These are phyloP conservation scores for Geosmithia morbida DNA, from an alignment of 2,329 filamentous ascomycete species.

Conservation along the genomic window DNA sequence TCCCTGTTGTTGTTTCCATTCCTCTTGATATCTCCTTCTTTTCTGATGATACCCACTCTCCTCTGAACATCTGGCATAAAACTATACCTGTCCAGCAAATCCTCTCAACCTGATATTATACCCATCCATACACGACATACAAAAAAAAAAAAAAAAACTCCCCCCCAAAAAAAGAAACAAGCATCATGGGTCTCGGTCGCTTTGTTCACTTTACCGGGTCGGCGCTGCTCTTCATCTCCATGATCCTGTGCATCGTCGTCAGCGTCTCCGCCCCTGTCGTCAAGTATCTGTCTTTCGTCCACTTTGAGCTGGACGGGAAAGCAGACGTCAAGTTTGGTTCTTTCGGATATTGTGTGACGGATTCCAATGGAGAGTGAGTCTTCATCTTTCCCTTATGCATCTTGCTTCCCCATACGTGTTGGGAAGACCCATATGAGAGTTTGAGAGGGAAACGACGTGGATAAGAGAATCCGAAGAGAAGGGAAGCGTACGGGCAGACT, in stretches of 20 bases:
- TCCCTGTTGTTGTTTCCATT: neutral
- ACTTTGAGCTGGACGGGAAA: constrained; percentile 28
- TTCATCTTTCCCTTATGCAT: neutral
- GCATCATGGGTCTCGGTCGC: constrained; percentile 30
- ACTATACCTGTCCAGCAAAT: neutral
- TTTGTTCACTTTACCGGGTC: constrained; percentile 43
- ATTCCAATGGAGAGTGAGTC: constrained; percentile 1
- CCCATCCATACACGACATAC: neutral
- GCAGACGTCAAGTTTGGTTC: constrained; percentile 38
- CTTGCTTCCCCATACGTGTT: no score
- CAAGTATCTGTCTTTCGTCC: constrained; percentile 35
- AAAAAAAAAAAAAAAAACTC: neutral
- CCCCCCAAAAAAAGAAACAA: constrained; percentile 1
- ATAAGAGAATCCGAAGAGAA: no score
- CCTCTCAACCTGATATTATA: neutral
- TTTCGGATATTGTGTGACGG: constrained; percentile 40
- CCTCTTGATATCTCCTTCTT: neutral
- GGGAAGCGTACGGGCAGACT: no score
- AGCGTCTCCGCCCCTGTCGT: constrained; percentile 45
- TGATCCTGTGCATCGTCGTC: constrained; percentile 41
- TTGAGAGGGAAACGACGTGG: no score
- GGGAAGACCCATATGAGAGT: neutral
- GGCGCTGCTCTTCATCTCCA: constrained; percentile 38
- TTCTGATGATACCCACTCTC: no score
- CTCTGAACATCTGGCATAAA: no score